These are phyloP conservation scores for Ganoderma resinaceum DNA, from an alignment of 1,284 basidiomycete species.

Conservation along the genomic window DNA sequence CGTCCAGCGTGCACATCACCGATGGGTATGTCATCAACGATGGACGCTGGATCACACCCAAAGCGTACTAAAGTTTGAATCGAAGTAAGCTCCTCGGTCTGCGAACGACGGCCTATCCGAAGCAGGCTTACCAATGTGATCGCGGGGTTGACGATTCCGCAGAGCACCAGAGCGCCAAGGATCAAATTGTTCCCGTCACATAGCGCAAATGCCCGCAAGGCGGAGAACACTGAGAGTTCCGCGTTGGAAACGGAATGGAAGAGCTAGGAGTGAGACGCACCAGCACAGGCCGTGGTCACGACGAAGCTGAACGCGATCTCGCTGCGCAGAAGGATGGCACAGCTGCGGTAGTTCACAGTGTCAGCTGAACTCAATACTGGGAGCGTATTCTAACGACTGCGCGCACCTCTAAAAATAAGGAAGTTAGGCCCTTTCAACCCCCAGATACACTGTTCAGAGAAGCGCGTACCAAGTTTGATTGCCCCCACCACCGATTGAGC, in stretches of 20 bases:
- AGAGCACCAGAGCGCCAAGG: not conserved
- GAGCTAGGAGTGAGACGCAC: conserved; percentile 3
- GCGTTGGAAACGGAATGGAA: not conserved
- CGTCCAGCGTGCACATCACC: not conserved
- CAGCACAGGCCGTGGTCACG: conserved; percentile 1
- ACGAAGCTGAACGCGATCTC: not conserved
- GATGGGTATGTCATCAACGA: not conserved
- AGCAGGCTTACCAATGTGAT: conserved; percentile 16
- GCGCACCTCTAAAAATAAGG: not conserved
- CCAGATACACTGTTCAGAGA: not conserved
- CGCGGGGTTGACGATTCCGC: conserved; percentile 16
- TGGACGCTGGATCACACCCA: not conserved
- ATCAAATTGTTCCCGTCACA: conserved; percentile 9
- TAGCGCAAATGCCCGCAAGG: conserved; percentile 17
- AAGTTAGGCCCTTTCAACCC: not conserved
- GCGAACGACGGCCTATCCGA: not conserved
- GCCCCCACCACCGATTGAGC: not conserved
- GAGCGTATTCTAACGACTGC: not conserved
- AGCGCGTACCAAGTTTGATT: conserved; percentile 6
- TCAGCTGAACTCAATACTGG: not conserved
- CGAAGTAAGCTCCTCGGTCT: conserved; percentile 1
- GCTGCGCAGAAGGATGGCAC: conserved; percentile 5
- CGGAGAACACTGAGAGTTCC: conserved; percentile 16
- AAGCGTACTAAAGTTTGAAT: not conserved
- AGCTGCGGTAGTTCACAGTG: conserved; percentile 5